Conservation (phyloP, 148 eudicot species). For the Chenopodium berlandieri region DNA sequence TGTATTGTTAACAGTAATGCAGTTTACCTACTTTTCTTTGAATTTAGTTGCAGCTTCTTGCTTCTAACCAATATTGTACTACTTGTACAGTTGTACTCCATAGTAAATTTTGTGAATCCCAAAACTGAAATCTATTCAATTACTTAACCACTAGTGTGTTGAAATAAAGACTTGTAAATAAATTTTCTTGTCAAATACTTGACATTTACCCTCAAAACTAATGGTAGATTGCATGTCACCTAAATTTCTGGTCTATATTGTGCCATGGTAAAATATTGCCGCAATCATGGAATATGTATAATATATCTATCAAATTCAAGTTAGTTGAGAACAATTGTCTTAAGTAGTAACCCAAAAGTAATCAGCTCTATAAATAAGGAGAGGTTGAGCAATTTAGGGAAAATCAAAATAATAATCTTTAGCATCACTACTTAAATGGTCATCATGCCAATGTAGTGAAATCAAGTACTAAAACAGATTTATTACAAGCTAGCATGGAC, state of each 20-base stretch:
- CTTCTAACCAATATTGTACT: constrained; percentile 7
- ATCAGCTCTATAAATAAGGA: neutral
- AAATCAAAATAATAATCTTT: neutral
- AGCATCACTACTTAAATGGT: neutral
- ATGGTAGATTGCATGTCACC: neutral
- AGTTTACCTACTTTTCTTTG: constrained; percentile 17
- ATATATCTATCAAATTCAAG: neutral
- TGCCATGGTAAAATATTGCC: neutral
- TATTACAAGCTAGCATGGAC: neutral
- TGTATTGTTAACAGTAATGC: neutral
- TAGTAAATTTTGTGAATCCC: too few relatives aligned
- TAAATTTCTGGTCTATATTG: neutral
- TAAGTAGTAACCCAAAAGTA: neutral
- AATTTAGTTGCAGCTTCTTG: neutral
- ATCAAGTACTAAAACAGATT: neutral
- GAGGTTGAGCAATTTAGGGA: too few relatives aligned
- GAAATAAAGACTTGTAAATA: neutral
- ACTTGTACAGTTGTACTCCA: too few relatives aligned
- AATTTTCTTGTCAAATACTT: neutral
- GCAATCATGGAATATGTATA: neutral
- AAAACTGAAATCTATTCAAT: neutral
- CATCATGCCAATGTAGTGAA: neutral
- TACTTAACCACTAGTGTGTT: neutral
- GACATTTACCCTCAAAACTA: neutral
- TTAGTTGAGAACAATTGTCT: neutral